Evolutionary conservation across 2,329 filamentous ascomycete species (phyloP).

Genomic region (Xylariaceae sp.): DNA sequence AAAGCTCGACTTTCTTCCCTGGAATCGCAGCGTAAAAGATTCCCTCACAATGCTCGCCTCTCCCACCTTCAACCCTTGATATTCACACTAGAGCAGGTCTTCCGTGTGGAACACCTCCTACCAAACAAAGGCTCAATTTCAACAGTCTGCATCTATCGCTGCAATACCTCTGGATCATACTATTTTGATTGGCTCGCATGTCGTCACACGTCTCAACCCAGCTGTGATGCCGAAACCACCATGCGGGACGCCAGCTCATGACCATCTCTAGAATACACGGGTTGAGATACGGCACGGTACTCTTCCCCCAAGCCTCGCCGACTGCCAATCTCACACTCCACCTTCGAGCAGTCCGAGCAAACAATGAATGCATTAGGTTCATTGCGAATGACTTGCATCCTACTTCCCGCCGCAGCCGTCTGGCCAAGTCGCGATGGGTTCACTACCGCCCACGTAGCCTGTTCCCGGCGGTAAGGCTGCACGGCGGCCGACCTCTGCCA

Average conservation of each 20-base stretch:
- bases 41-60: neutral
- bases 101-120: no score
- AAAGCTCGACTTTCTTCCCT: neutral
- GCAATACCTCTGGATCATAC: constrained; percentile 1
- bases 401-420: constrained; percentile 3
- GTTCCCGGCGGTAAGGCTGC: constrained; percentile 22
- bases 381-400: constrained; percentile 8
- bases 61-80: no score
- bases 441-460: neutral
- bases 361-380: constrained; percentile 11
- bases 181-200: constrained; percentile 4
- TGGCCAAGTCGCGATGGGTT: constrained; percentile 5
- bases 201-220: constrained; percentile 21
- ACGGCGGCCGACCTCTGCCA: constrained; percentile 14
- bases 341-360: constrained; percentile 14
- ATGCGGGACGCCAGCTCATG: constrained; percentile 50
- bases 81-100: no score
- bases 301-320: constrained; percentile 41
- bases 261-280: constrained; percentile 55
- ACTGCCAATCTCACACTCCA: constrained; percentile 22
- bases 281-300: constrained; percentile 54
- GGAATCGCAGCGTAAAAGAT: neutral
- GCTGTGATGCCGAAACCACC: constrained; percentile 32
- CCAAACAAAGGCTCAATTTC: no score
- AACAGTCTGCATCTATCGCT: neutral